Evolutionary conservation across 805 yeast species (phyloP), one percentile per base, ranked within the genome.

Genomic region (Schwanniomyces occidentalis): DNA sequence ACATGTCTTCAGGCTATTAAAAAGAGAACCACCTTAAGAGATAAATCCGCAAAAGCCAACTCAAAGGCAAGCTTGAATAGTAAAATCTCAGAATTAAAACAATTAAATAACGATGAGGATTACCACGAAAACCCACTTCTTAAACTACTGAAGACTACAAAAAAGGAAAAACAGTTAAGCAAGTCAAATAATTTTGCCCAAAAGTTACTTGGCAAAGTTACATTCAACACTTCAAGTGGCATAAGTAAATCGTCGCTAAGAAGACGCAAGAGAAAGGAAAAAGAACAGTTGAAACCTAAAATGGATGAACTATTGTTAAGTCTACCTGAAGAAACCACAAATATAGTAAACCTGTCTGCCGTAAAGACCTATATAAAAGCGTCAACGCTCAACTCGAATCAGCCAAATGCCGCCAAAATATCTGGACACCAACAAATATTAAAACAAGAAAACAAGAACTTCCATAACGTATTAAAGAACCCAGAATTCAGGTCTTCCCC

Each of bases 201-300:
- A 22, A 51, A 50, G 17, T 38, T 62, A 30, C 44, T 54, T 32
- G 42, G 42, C 20, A 55, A 60, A 31, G 53, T 48, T 14, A 53
- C 64, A 9, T 51, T 56, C 39, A 62, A 60, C 32, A 51, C 69
- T 38, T 49, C 68, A 49, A 49, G 67, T 12, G 75, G 76, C 15
- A 69, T 85, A 27, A 80, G 88, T 14, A 85, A 84, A 52, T 79
- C 87, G 5, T 66, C 88, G 0, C 42, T 73, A 3, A 71, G 87
- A 51, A 71, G 87, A 45, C 80, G 81, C 48, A 76, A 85, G 44
- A 67, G 75, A 44, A 75, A 71, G 47, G 66, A 70, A 31, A 75
- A 73, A 47, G 84, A 82, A 37, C 76, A 80, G 45, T 62, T 85
- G 40, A 76, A 75, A 47, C 87, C 90, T 4, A 73, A 79, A 48